Conservation (phyloP, 352 stramenopile genomes). For the Pythium aphanidermatum region DNA sequence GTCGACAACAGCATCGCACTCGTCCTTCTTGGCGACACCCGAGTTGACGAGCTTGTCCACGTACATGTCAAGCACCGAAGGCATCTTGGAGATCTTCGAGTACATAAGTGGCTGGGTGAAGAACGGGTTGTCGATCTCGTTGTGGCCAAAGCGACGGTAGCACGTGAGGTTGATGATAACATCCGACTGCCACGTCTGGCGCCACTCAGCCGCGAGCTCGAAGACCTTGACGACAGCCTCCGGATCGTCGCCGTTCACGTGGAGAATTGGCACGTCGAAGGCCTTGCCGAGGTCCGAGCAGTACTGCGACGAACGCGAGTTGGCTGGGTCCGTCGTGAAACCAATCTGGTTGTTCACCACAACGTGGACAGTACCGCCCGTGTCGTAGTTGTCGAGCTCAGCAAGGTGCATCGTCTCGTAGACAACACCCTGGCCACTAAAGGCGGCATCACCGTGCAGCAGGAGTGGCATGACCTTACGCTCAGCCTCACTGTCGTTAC, state of each 20-base stretch:
- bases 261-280: constrained; percentile 90
- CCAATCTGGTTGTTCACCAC: constrained; percentile 99
- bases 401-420: constrained; percentile 79
- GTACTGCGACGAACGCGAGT: constrained; percentile 97
- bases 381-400: constrained; percentile 92
- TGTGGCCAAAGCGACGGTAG: constrained; percentile 98
- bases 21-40: constrained; percentile 38
- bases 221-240: constrained; percentile 90
- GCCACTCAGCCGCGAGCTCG: constrained; percentile 87
- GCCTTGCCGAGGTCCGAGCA: constrained; percentile 97
- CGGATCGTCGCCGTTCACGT: constrained; percentile 97
- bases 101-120: constrained; percentile 90
- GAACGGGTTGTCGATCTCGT: constrained; percentile 91
- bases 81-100: constrained; percentile 82
- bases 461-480: constrained; percentile 93
- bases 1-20: constrained; percentile 44
- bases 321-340: constrained; percentile 98
- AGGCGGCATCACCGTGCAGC: constrained; percentile 95
- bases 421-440: constrained; percentile 80
- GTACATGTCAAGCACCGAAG: constrained; percentile 72
- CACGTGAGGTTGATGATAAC: constrained; percentile 98
- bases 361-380: constrained; percentile 97
- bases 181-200: constrained; percentile 92
- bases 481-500: constrained; percentile 59
- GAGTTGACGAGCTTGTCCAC: constrained; percentile 58